Conservation (phyloP, 345 rosid species). For the Laguncularia racemosa region DNA sequence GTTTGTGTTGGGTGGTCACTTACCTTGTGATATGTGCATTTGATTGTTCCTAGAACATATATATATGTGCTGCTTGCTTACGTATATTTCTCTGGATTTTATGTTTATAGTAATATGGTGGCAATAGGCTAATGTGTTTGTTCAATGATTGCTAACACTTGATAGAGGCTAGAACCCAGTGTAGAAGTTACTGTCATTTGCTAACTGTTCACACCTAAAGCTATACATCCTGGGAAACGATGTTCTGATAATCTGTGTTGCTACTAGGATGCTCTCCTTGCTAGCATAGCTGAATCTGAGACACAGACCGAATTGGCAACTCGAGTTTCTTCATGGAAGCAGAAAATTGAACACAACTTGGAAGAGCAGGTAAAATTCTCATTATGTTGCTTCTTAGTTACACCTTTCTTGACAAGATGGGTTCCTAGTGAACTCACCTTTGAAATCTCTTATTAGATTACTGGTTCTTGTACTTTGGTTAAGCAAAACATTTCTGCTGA, state of each 20-base stretch:
- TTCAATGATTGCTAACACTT: too few relatives aligned
- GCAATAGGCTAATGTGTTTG: too few relatives aligned
- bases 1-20: too few relatives aligned
- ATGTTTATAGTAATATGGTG: too few relatives aligned
- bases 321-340: slow-evolving; percentile 92
- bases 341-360: slow-evolving; percentile 81
- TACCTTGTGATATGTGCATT: too few relatives aligned
- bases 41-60: too few relatives aligned
- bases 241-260: slow-evolving; percentile 2
- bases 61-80: too few relatives aligned
- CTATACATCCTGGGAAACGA: not conserved
- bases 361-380: slow-evolving; percentile 66
- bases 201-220: too few relatives aligned
- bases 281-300: slow-evolving; percentile 86
- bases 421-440: not conserved
- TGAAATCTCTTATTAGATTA: not conserved
- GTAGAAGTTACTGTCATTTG: too few relatives aligned
- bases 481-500: slow-evolving; percentile 9
- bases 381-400: slow-evolving; percentile 2
- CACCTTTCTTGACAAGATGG: not conserved
- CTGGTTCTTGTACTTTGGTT: not conserved
- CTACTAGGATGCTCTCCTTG: slow-evolving; percentile 83
- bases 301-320: slow-evolving; percentile 89
- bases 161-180: too few relatives aligned
- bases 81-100: too few relatives aligned